Percentiles rank a stretch among this genome's conserved stretches.
These are phyloP conservation scores for Leccinellum rugosiceps DNA, from an alignment of 768 basidiomycete genomes.

Conservation along the genomic window DNA sequence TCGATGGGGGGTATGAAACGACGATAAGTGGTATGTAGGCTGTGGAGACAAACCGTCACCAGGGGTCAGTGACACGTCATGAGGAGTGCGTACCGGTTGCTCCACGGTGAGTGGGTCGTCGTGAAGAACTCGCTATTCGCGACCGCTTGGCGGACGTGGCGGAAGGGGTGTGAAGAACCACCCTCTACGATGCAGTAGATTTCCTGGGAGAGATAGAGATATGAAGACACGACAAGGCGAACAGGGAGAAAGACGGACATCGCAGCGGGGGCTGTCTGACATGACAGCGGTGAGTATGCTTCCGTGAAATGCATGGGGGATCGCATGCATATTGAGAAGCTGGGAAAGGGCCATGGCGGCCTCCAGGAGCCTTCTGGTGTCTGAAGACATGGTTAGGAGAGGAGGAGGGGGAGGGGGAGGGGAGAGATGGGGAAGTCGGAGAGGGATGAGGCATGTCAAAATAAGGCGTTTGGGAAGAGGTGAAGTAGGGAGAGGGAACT, in stretches of 20 bases:
- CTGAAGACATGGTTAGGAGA: slow-evolving; percentile 48
- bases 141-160: slow-evolving; percentile 75
- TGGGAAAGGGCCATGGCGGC: slow-evolving; percentile 74
- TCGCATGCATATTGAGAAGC: slow-evolving; percentile 50
- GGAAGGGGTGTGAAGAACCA: slow-evolving; percentile 70
- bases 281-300: slow-evolving; percentile 69
- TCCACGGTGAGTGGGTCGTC: slow-evolving; percentile 78
- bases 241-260: slow-evolving; percentile 45
- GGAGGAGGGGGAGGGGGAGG: slow-evolving; percentile 17
- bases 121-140: slow-evolving; percentile 62
- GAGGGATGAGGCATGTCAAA: slow-evolving; percentile 47
- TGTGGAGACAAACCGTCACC: slow-evolving; percentile 29
- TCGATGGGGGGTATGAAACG: slow-evolving; percentile 75
- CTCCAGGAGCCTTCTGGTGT: slow-evolving; percentile 71
- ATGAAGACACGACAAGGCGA: slow-evolving; percentile 7
- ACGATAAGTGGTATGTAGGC: slow-evolving; percentile 73
- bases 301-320: slow-evolving; percentile 83
- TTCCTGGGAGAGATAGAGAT: slow-evolving; percentile 56
- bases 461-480: slow-evolving; percentile 38
- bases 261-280: slow-evolving; percentile 58
- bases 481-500: slow-evolving; percentile 35
- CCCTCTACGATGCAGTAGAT: slow-evolving; percentile 83
- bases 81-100: slow-evolving; percentile 57
- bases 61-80: background rate
- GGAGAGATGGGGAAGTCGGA: slow-evolving; percentile 28